Conservation (phyloP, 441 rosid species). For the Euphorbia celastroides region DNA sequence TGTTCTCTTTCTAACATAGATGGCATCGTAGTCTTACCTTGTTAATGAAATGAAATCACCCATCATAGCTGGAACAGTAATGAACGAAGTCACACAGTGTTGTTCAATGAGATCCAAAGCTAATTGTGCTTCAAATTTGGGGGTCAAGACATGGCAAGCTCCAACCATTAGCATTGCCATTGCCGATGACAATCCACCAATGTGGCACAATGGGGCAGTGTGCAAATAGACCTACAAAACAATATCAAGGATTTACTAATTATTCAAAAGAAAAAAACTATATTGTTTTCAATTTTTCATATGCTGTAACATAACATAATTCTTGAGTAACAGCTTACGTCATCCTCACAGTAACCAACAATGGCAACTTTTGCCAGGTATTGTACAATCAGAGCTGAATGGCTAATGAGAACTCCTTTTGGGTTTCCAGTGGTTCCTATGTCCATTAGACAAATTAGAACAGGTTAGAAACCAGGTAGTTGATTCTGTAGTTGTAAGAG, state of each 20-base stretch:
- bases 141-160: constrained; percentile 65
- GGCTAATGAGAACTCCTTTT: constrained; percentile 74
- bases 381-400: constrained; percentile 68
- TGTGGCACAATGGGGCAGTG: constrained; percentile 76
- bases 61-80: constrained; percentile 78
- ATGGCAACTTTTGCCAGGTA: constrained; percentile 79
- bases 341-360: constrained; percentile 72
- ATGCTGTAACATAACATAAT: constrained; percentile 8
- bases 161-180: constrained; percentile 88
- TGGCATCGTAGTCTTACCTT: constrained; percentile 36
- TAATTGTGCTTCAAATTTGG: constrained; percentile 60
- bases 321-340: constrained; percentile 47
- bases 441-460: constrained; percentile 14
- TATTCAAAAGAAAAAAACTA: constrained; percentile 1
- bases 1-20: neutral
- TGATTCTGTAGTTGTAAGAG: neutral
- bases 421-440: constrained; percentile 90
- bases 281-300: neutral
- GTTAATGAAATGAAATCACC: constrained; percentile 48
- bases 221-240: constrained; percentile 88
- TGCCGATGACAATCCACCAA: constrained; percentile 86
- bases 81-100: constrained; percentile 59
- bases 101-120: constrained; percentile 52
- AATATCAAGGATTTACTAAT: constrained; percentile 11
- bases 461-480: constrained; percentile 3